These are phyloP conservation scores for Boletus vinaceobasis DNA, from an alignment of 768 basidiomycete species.

Conservation along the genomic window DNA sequence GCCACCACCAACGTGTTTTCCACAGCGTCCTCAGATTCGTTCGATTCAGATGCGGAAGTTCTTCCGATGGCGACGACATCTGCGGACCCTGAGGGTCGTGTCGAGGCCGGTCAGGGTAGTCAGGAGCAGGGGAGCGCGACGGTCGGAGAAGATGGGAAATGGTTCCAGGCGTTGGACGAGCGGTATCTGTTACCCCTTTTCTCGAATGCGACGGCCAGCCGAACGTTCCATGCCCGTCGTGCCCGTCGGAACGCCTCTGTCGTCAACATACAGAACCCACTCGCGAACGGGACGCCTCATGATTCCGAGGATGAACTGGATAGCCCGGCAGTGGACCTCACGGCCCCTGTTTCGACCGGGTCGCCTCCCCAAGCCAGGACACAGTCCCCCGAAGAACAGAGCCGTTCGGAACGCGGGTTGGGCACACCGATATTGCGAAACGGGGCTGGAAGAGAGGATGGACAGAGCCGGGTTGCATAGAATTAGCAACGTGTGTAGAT, in stretches of 20 bases:
- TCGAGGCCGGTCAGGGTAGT: not conserved
- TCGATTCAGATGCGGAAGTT: constrained; percentile 76
- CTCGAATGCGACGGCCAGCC: constrained; percentile 86
- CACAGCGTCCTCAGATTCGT: constrained; percentile 69
- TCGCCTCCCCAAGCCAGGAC: constrained; percentile 18
- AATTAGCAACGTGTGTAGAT: not conserved
- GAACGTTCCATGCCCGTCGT: constrained; percentile 78
- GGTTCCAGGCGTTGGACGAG: constrained; percentile 96
- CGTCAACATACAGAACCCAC: constrained; percentile 18
- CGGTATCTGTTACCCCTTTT: constrained; percentile 90
- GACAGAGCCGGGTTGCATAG: constrained; percentile 5
- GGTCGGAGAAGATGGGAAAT: constrained; percentile 73
- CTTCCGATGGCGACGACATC: constrained; percentile 67
- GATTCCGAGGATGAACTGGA: constrained; percentile 41
- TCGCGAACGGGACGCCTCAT: constrained; percentile 30
- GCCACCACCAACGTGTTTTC: constrained; percentile 48
- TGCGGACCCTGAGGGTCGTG: constrained; percentile 20
- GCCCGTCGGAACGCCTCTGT: constrained; percentile 48
- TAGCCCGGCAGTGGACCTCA: constrained; percentile 45
- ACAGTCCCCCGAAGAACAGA: constrained; percentile 41
- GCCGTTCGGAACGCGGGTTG: constrained; percentile 59
- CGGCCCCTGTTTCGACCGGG: constrained; percentile 14
- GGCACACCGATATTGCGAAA: constrained; percentile 60
- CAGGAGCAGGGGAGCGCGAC: constrained; percentile 13
- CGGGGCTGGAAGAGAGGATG: constrained; percentile 35